These are phyloP conservation scores for Oryza nivara DNA, from an alignment of 176 grass and related monocot species.

Conservation along the genomic window DNA sequence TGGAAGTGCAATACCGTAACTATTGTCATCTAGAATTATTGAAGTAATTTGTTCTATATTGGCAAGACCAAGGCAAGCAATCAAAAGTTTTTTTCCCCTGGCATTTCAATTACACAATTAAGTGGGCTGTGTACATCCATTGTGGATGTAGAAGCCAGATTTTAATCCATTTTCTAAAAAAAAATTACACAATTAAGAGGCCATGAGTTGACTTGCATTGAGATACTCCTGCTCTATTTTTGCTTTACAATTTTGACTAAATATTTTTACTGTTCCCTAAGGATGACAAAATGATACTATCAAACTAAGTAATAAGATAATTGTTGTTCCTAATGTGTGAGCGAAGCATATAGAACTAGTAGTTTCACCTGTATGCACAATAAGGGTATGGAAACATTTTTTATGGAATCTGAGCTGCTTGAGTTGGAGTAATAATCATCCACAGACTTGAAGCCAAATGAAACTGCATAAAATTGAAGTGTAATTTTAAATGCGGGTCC, in stretches of 20 bases:
- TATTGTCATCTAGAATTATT: conserved; percentile 1
- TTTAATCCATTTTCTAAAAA: no score
- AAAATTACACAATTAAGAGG: background rate
- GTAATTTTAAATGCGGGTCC: conserved; percentile 17
- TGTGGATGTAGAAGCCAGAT: no score
- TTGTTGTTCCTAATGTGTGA: conserved; percentile 13
- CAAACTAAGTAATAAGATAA: conserved; percentile 19
- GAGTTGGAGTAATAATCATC: conserved; percentile 99
- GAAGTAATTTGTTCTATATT: conserved; percentile 4
- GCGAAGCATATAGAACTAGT: conserved; percentile 13
- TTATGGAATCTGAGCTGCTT: conserved; percentile 87
- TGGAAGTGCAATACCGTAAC: background rate
- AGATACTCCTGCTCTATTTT: background rate
- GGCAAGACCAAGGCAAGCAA: conserved; percentile 14
- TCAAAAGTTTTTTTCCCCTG: conserved; percentile 1
- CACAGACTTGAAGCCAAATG: conserved; percentile 98
- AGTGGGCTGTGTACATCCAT: background rate
- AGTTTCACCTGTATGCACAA: conserved; percentile 91
- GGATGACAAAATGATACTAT: background rate
- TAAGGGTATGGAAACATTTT: conserved; percentile 83
- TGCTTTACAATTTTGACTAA: background rate
- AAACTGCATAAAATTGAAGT: conserved; percentile 60
- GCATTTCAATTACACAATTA: background rate
- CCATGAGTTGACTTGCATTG: background rate
- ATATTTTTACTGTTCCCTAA: background rate